Conservation (phyloP, 139 green algal species). For the Chlamydomonas sphaeroides region DNA sequence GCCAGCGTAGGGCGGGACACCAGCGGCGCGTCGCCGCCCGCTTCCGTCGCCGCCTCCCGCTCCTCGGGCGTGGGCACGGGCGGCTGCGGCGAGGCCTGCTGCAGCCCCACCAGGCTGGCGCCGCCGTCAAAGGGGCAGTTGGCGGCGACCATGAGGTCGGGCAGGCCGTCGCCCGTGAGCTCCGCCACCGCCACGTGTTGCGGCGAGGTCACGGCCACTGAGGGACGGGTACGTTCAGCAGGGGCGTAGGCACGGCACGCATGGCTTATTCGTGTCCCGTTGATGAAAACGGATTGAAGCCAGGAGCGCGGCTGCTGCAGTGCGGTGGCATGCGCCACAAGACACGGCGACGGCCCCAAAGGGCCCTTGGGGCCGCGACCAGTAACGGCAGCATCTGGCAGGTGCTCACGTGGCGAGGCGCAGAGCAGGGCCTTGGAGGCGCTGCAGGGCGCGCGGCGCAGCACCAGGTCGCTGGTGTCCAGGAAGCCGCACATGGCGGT, state of each 20-base stretch:
- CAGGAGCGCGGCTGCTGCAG: background rate
- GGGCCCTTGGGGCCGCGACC: background rate
- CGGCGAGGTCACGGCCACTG: background rate
- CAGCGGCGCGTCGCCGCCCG: too few species aligned
- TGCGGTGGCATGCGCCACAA: too few species aligned
- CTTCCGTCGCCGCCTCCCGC: too few species aligned
- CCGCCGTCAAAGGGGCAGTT: background rate
- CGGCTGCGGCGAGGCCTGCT: background rate
- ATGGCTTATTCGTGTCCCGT: background rate
- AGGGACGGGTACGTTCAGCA: background rate
- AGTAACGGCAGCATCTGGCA: background rate
- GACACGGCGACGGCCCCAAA: too few species aligned
- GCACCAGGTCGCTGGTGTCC: background rate
- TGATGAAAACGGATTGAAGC: background rate
- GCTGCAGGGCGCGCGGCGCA: background rate
- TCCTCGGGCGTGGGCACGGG: too few species aligned
- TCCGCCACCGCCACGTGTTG: background rate
- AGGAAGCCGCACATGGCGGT: background rate
- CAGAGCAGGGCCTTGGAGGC: background rate
- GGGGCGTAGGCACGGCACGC: too few species aligned
- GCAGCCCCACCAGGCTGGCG: background rate
- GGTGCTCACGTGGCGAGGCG: background rate
- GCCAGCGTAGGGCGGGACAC: background rate
- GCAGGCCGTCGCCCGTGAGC: background rate
- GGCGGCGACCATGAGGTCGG: background rate